A percentile compares a stretch with the other conserved stretches of the same genome.
These are phyloP conservation scores for Mimosa bimucronata DNA, from an alignment of 306 rosid species.

Conservation along the genomic window DNA sequence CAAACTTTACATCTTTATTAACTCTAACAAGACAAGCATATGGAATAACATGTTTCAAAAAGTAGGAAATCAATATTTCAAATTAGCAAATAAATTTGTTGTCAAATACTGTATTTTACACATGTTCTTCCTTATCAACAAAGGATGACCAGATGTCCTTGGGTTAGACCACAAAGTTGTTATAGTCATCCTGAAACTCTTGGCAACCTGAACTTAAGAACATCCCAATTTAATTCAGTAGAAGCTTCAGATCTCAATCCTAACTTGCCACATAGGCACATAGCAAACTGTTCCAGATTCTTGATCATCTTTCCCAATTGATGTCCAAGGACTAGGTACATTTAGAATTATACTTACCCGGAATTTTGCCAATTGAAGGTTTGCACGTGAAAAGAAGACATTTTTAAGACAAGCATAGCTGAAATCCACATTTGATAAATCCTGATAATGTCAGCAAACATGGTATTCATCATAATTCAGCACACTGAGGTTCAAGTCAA, in stretches of 20 bases:
- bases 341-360: slow-evolving; percentile 60
- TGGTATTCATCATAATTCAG: slow-evolving; percentile 23
- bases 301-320: slow-evolving; percentile 28
- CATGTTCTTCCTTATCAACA: background rate
- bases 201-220: slow-evolving; percentile 33
- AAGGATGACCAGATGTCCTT: slow-evolving; percentile 12
- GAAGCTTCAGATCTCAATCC: slow-evolving; percentile 29
- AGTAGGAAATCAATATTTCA: slow-evolving; percentile 21
- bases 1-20: slow-evolving; percentile 33
- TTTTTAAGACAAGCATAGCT: slow-evolving; percentile 91
- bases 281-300: slow-evolving; percentile 1
- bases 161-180: slow-evolving; percentile 20
- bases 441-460: slow-evolving; percentile 57
- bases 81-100: background rate
- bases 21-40: slow-evolving; percentile 35
- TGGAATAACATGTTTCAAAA: background rate
- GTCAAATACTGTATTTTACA: slow-evolving; percentile 15
- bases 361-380: slow-evolving; percentile 89
- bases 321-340: slow-evolving; percentile 22
- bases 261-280: slow-evolving; percentile 4
- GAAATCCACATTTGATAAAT: slow-evolving; percentile 82
- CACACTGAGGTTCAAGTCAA: background rate
- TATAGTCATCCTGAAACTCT: slow-evolving; percentile 7
- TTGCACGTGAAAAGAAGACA: slow-evolving; percentile 89
- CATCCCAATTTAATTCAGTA: slow-evolving; percentile 19